These are phyloP conservation scores for Nicotiana sylvestris DNA, from an alignment of 257 asterid genomes.

Conservation along the genomic window DNA sequence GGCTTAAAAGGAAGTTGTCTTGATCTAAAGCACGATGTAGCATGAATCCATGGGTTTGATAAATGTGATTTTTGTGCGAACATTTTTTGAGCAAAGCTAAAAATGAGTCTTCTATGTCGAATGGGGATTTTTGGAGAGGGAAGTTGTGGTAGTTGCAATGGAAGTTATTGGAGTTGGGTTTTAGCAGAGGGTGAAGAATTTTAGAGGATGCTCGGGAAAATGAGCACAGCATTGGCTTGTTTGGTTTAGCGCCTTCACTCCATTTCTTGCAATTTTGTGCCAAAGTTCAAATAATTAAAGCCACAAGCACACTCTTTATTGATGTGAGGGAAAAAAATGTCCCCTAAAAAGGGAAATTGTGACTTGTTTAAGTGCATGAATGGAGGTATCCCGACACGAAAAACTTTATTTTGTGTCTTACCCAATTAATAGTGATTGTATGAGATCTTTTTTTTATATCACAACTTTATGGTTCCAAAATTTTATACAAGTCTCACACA, in stretches of 20 bases:
- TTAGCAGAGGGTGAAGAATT: neutral
- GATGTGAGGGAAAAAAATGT: neutral
- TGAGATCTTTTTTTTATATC: too few species aligned
- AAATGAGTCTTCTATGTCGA: neutral
- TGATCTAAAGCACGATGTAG: constrained; percentile 10
- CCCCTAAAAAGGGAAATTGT: too few species aligned
- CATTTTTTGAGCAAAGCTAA: neutral
- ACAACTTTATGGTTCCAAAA: too few species aligned
- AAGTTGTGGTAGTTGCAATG: neutral
- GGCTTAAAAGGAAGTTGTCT: constrained; percentile 6
- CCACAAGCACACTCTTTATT: neutral
- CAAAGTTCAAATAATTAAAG: too few species aligned
- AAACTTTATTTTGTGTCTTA: too few species aligned
- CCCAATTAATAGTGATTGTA: too few species aligned
- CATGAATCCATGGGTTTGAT: constrained; percentile 18
- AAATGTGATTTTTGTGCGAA: neutral
- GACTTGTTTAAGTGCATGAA: too few species aligned
- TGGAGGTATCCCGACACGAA: too few species aligned
- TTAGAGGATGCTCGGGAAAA: neutral
- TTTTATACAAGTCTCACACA: too few species aligned
- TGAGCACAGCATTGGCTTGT: neutral
- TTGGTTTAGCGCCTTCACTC: neutral
- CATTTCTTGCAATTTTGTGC: neutral
- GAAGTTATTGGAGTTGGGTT: neutral
- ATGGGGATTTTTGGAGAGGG: neutral